Evolutionary conservation across 2,329 filamentous ascomycete genomes (phyloP).

Genomic region (Penicillium brevicompactum): DNA sequence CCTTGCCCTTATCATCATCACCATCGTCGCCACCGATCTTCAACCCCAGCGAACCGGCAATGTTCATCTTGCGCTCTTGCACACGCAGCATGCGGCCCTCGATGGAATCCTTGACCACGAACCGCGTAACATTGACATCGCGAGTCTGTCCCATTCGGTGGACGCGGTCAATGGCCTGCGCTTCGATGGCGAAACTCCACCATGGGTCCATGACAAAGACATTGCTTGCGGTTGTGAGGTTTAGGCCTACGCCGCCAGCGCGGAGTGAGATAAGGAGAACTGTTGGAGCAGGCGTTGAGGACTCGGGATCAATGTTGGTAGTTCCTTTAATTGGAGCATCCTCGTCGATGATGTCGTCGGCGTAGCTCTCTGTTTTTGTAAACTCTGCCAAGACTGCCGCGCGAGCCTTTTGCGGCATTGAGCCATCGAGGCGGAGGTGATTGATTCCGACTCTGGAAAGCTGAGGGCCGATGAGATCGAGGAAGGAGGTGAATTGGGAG

Average conservation of each 20-base stretch:
- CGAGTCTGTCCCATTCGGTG: conserved; percentile 93
- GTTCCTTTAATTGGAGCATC: conserved; percentile 21
- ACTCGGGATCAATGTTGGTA: neutral
- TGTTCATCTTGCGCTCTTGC: conserved; percentile 85
- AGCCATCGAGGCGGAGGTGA: conserved; percentile 87
- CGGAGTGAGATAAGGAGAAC: conserved; percentile 82
- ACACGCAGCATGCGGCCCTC: conserved; percentile 93
- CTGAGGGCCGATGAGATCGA: conserved; percentile 85
- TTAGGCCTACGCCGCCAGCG: conserved; percentile 91
- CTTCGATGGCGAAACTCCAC: conserved; percentile 98
- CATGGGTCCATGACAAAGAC: conserved; percentile 99
- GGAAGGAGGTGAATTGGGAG: conserved; percentile 95
- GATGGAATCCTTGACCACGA: conserved; percentile 87
- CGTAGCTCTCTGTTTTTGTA: conserved; percentile 46
- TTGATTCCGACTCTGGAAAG: conserved; percentile 71
- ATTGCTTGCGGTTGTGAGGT: conserved; percentile 81
- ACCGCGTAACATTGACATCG: conserved; percentile 82
- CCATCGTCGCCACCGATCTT: conserved; percentile 88
- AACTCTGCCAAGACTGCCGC: conserved; percentile 79
- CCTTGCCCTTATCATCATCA: conserved; percentile 87
- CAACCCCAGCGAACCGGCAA: conserved; percentile 92
- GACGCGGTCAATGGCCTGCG: conserved; percentile 95
- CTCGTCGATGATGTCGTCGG: conserved; percentile 39
- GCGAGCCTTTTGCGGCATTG: conserved; percentile 82
- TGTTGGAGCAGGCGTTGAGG: conserved; percentile 28